Evolutionary conservation across 2,329 filamentous ascomycete species (phyloP).

Genomic region (Purpureocillium takamizusanense): DNA sequence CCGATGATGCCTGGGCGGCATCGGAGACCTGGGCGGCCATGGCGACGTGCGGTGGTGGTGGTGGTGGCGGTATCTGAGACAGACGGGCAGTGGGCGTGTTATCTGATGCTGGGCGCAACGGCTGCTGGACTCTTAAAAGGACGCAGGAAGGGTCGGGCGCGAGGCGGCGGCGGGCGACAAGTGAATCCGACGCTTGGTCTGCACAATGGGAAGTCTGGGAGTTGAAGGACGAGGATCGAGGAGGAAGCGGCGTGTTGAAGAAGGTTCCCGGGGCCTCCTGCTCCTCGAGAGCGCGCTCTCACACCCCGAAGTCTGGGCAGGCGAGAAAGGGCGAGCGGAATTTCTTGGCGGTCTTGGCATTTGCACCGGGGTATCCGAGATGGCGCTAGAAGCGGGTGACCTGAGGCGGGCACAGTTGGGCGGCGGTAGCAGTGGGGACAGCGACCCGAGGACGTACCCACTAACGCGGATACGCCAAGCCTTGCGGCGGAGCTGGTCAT

Average conservation of each 20-base stretch:
- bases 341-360: conserved; percentile 24
- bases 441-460: conserved; percentile 4
- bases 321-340: conserved; percentile 27
- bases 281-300: conserved; percentile 27
- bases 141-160: not conserved
- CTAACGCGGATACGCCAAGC: conserved; percentile 8
- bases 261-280: conserved; percentile 16
- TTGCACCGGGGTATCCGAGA: conserved; percentile 12
- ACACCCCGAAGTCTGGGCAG: conserved; percentile 20
- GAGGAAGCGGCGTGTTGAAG: not conserved
- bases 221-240: conserved; percentile 5
- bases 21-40: conserved; percentile 25
- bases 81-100: not conserved
- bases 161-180: too few relatives aligned
- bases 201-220: not conserved
- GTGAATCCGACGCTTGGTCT: too few relatives aligned
- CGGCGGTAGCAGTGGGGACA: too few relatives aligned
- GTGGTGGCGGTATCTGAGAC: conserved; percentile 10
- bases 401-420: too few relatives aligned
- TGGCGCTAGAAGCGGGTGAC: not conserved
- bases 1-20: conserved; percentile 9
- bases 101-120: not conserved
- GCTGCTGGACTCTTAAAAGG: not conserved
- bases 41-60: too few relatives aligned
- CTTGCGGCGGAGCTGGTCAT: conserved; percentile 16